These are phyloP conservation scores for Bruguiera hainesii DNA, from an alignment of 441 rosid species.

Conservation along the genomic window DNA sequence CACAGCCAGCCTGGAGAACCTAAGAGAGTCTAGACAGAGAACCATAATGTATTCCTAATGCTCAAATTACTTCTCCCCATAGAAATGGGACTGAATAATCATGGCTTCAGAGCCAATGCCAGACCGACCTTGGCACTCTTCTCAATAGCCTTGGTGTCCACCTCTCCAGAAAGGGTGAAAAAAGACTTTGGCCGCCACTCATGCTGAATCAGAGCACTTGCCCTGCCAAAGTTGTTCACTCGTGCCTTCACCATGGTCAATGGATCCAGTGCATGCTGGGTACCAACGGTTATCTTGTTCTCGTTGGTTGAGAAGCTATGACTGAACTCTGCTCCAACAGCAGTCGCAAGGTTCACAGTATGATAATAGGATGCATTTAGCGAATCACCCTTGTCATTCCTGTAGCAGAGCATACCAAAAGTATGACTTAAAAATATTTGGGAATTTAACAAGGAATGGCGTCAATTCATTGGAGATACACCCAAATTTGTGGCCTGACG, in stretches of 20 bases:
- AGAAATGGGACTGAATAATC: conserved; percentile 16
- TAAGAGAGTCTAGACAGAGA: conserved; percentile 14
- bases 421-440: too few relatives aligned
- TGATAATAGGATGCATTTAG: conserved; percentile 77
- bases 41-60: conserved; percentile 15
- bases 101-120: conserved; percentile 84
- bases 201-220: conserved; percentile 84
- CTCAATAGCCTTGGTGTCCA: conserved; percentile 76
- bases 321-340: conserved; percentile 78
- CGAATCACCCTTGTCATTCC: conserved; percentile 79
- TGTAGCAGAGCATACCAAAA: conserved; percentile 17
- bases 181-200: conserved; percentile 85
- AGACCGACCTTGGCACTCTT: conserved; percentile 87
- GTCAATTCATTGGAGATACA: too few relatives aligned
- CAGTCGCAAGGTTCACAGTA: conserved; percentile 47
- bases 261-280: conserved; percentile 71
- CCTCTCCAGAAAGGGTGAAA: conserved; percentile 74
- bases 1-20: conserved; percentile 9
- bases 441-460: too few relatives aligned
- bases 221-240: conserved; percentile 66
- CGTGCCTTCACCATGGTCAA: conserved; percentile 70
- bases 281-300: conserved; percentile 71
- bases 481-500: neutral
- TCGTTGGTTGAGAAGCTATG: conserved; percentile 72
- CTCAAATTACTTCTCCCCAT: conserved; percentile 7